phyloP scores from a whole-genome alignment of 164 flowering plant genomes.

The Chimonanthus praecox region DNA sequence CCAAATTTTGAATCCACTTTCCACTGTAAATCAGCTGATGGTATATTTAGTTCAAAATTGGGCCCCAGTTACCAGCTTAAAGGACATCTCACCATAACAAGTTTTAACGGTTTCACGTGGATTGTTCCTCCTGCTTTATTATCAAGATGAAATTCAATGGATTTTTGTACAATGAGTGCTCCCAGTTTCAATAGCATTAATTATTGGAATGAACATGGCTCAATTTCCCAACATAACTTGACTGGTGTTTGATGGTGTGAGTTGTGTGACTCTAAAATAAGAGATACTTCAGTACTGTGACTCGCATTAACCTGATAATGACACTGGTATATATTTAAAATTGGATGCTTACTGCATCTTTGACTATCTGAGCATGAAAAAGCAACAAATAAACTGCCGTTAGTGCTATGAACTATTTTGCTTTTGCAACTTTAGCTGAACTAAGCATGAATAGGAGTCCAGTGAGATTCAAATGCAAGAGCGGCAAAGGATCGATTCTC shows the following conservation, averaged over 20 bases:
- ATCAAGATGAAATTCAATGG: no score
- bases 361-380: not conserved
- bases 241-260: not conserved
- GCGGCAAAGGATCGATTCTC: not conserved
- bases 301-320: not conserved
- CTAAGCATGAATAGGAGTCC: not conserved
- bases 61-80: no score
- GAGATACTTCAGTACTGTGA: no score
- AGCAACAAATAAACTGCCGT: not conserved
- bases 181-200: not conserved
- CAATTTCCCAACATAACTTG: not conserved
- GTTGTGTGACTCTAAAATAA: no score
- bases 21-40: no score
- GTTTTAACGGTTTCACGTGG: no score
- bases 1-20: no score
- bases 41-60: no score
- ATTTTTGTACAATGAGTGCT: no score
- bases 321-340: not conserved
- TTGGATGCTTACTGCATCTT: not conserved
- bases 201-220: not conserved
- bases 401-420: not conserved
- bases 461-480: not conserved
- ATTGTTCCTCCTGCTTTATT: no score
- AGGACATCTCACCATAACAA: no score
- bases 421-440: not conserved